Conservation (phyloP, 164 flowering plant genomes). For the Vitis cinerea region DNA sequence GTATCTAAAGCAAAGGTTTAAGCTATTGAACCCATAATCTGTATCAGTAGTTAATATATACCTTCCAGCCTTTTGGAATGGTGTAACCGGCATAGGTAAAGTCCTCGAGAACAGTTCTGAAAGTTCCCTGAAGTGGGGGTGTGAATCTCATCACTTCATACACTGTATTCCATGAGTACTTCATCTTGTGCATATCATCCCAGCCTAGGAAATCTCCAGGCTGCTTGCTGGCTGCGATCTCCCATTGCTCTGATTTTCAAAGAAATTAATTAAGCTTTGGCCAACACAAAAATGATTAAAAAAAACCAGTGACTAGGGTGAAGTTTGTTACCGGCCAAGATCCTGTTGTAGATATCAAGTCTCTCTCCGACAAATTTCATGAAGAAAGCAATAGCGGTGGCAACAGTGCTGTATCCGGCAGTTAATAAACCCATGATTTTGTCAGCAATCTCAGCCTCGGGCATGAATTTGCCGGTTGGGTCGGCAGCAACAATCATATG, state of each 20-base stretch:
- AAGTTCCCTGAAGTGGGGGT: conserved; percentile 27
- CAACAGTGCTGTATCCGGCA: conserved; percentile 35
- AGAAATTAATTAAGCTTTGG: not conserved
- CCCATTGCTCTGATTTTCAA: conserved; percentile 28
- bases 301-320: not conserved
- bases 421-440: conserved; percentile 40
- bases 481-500: conserved; percentile 35
- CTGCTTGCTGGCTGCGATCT: conserved; percentile 17
- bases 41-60: not conserved
- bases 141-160: conserved; percentile 23
- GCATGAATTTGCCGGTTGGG: conserved; percentile 23
- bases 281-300: not conserved
- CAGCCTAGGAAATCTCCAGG: conserved; percentile 17
- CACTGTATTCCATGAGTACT: conserved; percentile 25
- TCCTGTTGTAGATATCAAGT: conserved; percentile 23
- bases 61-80: conserved; percentile 34
- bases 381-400: conserved; percentile 31
- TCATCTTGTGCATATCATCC: conserved; percentile 28
- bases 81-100: conserved; percentile 28
- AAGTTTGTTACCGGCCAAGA: conserved; percentile 23
- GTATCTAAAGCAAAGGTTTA: no score
- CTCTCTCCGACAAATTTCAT: conserved; percentile 40
- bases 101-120: conserved; percentile 20
- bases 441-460: conserved; percentile 39
- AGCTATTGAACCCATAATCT: no score